Conservation (phyloP, 148 eudicot genomes). For the Nepenthes gracilis region DNA sequence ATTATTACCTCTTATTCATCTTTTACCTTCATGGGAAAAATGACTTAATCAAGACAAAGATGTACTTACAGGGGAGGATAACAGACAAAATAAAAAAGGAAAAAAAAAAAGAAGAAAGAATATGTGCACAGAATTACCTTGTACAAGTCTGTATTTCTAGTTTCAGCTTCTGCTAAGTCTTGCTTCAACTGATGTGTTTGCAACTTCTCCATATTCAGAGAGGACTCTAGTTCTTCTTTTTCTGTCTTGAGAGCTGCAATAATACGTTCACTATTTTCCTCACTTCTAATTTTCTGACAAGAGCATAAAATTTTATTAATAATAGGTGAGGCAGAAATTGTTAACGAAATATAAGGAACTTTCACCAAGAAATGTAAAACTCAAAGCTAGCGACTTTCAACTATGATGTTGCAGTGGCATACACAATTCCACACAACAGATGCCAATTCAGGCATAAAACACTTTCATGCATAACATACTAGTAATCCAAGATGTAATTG, state of each 20-base stretch:
- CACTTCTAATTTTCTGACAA: slow-evolving; percentile 39
- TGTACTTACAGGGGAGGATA: neutral
- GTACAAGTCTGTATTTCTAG: slow-evolving; percentile 60
- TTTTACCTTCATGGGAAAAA: too few relatives aligned
- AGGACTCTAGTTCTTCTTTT: slow-evolving; percentile 65
- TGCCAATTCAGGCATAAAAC: too few relatives aligned
- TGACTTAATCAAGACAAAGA: neutral
- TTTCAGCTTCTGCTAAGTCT: slow-evolving; percentile 71
- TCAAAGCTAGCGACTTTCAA: neutral
- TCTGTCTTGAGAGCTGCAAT: slow-evolving; percentile 51
- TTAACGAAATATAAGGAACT: neutral
- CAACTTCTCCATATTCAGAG: slow-evolving; percentile 53
- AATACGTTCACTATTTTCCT: slow-evolving; percentile 35
- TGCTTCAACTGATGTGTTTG: slow-evolving; percentile 60
- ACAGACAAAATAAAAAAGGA: neutral
- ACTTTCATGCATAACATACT: too few relatives aligned
- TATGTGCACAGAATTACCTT: slow-evolving; percentile 35
- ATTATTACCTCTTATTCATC: too few relatives aligned
- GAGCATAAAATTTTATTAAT: neutral
- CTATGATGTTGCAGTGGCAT: too few relatives aligned
- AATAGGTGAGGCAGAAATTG: neutral
- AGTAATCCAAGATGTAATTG: too few relatives aligned
- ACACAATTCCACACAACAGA: too few relatives aligned
- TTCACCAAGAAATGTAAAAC: neutral
- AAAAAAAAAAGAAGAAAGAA: neutral